A percentile compares a stretch with the other conserved stretches of the same genome.
phyloP scores from a whole-genome alignment of 2,329 filamentous ascomycete genomes.

The Colletotrichum chlorophyti region DNA sequence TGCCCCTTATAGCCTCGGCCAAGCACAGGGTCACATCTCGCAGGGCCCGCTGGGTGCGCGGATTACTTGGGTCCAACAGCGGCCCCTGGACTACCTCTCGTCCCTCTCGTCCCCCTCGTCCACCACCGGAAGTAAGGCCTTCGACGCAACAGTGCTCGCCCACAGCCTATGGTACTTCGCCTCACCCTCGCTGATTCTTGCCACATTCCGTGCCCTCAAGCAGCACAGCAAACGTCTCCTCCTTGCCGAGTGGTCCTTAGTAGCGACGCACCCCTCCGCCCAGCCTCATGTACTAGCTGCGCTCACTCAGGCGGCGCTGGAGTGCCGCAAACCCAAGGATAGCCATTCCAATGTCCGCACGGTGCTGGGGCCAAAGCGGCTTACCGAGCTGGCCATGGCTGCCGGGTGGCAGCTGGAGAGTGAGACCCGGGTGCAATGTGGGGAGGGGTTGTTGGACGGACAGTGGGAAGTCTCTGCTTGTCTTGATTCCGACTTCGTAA shows the following conservation, averaged over 20 bases:
- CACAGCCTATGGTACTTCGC: conserved; percentile 27
- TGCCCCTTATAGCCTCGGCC: conserved; percentile 23
- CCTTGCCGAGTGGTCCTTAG: conserved; percentile 29
- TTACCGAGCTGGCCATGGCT: background rate
- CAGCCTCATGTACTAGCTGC: conserved; percentile 29
- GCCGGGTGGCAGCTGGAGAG: conserved; percentile 27
- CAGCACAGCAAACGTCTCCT: conserved; percentile 28
- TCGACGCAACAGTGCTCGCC: conserved; percentile 23
- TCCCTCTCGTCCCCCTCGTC: background rate
- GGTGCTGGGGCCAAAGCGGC: background rate
- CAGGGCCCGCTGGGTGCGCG: conserved; percentile 15
- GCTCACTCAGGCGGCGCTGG: conserved; percentile 26
- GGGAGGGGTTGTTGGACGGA: conserved; percentile 26
- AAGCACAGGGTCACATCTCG: conserved; percentile 28
- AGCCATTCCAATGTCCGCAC: conserved; percentile 22
- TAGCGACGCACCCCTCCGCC: background rate
- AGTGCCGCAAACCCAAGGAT: conserved; percentile 13
- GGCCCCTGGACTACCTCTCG: background rate
- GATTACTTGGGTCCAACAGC: background rate
- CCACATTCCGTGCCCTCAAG: conserved; percentile 26
- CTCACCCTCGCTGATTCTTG: conserved; percentile 19
- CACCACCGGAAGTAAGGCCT: background rate
- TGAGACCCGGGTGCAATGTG: conserved; percentile 19
- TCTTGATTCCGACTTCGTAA: conserved; percentile 21
- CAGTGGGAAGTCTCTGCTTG: conserved; percentile 30